Conservation (phyloP, 805 yeast genomes). For the Blastobotrys muscicola region DNA sequence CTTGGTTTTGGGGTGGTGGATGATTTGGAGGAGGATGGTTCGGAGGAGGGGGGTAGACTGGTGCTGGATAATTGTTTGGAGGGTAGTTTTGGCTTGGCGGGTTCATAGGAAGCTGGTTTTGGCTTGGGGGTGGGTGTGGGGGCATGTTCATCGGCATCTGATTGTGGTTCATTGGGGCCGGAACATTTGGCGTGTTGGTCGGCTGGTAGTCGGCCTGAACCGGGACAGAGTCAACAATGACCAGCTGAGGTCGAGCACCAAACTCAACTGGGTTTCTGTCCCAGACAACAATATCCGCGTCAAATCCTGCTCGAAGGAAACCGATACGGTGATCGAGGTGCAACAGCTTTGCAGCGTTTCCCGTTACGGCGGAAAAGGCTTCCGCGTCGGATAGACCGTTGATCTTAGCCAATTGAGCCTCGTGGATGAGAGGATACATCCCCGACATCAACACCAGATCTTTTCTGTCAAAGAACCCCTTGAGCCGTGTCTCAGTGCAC, state of each 20-base stretch:
- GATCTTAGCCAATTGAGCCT: background rate
- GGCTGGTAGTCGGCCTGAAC: too few relatives aligned
- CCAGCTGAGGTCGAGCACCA: background rate
- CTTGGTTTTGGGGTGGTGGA: too few relatives aligned
- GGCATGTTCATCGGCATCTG: too few relatives aligned
- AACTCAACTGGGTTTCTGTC: conserved; percentile 1
- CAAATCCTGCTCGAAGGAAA: background rate
- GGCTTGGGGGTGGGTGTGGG: too few relatives aligned
- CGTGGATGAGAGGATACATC: background rate
- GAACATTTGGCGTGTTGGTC: too few relatives aligned
- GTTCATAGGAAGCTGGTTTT: too few relatives aligned
- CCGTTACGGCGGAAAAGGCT: conserved; percentile 3
- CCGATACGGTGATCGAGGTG: conserved; percentile 1
- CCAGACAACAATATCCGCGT: conserved; percentile 5
- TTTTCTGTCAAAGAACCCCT: background rate
- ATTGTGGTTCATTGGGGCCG: too few relatives aligned
- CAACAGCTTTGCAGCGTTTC: conserved; percentile 1
- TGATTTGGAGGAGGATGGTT: too few relatives aligned
- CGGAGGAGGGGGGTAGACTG: too few relatives aligned
- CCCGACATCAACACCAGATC: background rate
- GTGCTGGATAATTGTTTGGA: too few relatives aligned
- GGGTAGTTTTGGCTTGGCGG: too few relatives aligned
- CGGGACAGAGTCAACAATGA: too few relatives aligned
- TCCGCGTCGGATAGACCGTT: background rate
- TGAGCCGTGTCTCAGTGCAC: background rate